Percentiles rank a stretch among this genome's conserved stretches.
Evolutionary conservation across 768 basidiomycete genomes (phyloP).

Genomic region (Dendrothele bispora): DNA sequence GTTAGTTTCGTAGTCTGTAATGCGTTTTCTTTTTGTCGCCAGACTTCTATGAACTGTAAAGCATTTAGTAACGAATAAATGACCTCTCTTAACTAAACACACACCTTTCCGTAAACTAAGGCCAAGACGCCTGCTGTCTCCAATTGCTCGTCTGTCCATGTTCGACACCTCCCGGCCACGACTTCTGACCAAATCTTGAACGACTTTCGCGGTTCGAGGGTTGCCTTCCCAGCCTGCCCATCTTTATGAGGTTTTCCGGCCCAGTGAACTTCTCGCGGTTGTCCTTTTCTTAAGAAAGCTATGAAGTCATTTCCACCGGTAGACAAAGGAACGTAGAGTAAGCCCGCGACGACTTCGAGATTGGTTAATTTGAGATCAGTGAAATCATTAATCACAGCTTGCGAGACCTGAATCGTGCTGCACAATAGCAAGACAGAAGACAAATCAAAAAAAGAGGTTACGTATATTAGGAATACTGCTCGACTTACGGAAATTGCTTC

Average conservation of each 20-base stretch:
- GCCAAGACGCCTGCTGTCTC: slow-evolving; percentile 81
- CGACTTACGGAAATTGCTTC: slow-evolving; percentile 66
- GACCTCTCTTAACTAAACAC: slow-evolving; percentile 6
- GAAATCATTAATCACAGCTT: slow-evolving; percentile 67
- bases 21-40: slow-evolving; percentile 79
- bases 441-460: neutral
- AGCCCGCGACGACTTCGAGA: slow-evolving; percentile 66
- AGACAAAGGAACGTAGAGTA: slow-evolving; percentile 76
- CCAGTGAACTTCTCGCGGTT: slow-evolving; percentile 71
- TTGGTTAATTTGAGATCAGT: slow-evolving; percentile 59
- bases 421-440: neutral
- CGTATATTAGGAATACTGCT: no score
- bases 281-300: slow-evolving; percentile 75
- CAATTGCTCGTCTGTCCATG: slow-evolving; percentile 82
- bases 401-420: slow-evolving; percentile 70
- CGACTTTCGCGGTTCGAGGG: slow-evolving; percentile 73
- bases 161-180: slow-evolving; percentile 63
- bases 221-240: slow-evolving; percentile 30
- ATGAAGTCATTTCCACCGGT: slow-evolving; percentile 77
- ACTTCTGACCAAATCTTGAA: slow-evolving; percentile 82
- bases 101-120: slow-evolving; percentile 73
- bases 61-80: neutral
- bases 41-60: slow-evolving; percentile 80
- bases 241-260: slow-evolving; percentile 72
- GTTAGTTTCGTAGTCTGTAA: slow-evolving; percentile 72